Evolutionary conservation across 2,329 filamentous ascomycete genomes (phyloP).

Genomic region (Sporothrix pallida): DNA sequence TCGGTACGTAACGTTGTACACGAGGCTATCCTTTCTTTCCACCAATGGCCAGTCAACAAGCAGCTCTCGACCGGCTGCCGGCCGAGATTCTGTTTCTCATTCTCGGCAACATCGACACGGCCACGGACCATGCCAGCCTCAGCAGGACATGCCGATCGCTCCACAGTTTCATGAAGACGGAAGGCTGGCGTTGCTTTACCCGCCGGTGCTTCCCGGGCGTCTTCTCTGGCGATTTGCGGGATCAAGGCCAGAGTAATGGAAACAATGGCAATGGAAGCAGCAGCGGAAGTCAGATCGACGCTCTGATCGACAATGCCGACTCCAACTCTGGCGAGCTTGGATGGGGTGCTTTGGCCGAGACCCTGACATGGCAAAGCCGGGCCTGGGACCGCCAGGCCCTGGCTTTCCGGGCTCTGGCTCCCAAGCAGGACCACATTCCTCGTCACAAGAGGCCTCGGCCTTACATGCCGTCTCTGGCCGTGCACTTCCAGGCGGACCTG

Average conservation of each 20-base stretch:
- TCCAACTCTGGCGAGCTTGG: conserved; percentile 25
- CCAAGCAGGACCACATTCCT: conserved; percentile 39
- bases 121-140: conserved; percentile 54
- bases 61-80: conserved; percentile 51
- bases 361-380: conserved; percentile 57
- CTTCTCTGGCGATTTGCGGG: not conserved
- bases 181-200: conserved; percentile 60
- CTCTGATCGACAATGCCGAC: not conserved
- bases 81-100: conserved; percentile 59
- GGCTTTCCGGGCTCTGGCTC: conserved; percentile 47
- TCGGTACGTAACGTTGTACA: not conserved
- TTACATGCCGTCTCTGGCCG: conserved; percentile 52
- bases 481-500: conserved; percentile 45
- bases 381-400: conserved; percentile 59
- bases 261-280: not conserved
- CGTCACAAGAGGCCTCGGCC: conserved; percentile 44
- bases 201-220: conserved; percentile 48
- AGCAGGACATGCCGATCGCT: conserved; percentile 49
- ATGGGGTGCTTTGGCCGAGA: conserved; percentile 52
- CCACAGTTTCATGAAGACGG: conserved; percentile 46
- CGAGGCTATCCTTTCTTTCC: not conserved
- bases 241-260: not conserved
- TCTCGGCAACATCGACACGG: conserved; percentile 54
- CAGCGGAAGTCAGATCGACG: not conserved
- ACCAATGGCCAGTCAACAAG: not conserved